A percentile compares a stretch with the other conserved stretches of the same genome.
phyloP scores from a whole-genome alignment of 208 protist genomes.

The Trichomonas vaginalis region DNA sequence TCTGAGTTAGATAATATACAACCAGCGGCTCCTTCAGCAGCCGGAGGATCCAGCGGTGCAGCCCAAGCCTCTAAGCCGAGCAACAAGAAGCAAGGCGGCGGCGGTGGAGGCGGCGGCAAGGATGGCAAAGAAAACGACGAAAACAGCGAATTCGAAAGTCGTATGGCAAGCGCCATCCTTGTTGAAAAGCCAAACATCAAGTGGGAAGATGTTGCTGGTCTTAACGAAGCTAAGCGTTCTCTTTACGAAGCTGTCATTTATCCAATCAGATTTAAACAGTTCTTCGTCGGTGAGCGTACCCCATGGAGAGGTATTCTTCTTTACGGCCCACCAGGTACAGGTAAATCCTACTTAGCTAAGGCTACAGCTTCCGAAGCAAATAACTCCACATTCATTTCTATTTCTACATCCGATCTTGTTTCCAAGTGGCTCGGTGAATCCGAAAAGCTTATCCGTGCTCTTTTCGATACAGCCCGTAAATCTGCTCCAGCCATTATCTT shows the following conservation, averaged over 20 bases:
- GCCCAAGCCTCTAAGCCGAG: neutral
- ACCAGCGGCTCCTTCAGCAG: neutral
- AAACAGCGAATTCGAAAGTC: neutral
- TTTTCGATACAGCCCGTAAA: conserved; percentile 28
- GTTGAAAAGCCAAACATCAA: conserved; percentile 20
- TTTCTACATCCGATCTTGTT: conserved; percentile 80
- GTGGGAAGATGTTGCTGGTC: conserved; percentile 11
- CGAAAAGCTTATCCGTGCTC: conserved; percentile 22
- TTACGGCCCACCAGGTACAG: conserved; percentile 61
- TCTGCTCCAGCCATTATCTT: conserved; percentile 90
- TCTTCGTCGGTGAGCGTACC: conserved; percentile 64
- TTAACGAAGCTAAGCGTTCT: neutral
- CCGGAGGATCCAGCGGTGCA: too few species aligned
- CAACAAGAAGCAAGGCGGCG: neutral
- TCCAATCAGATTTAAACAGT: conserved; percentile 73
- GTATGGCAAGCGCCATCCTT: neutral
- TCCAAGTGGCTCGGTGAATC: conserved; percentile 56
- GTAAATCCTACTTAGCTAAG: conserved; percentile 63
- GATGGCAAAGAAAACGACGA: neutral
- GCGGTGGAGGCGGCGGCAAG: neutral
- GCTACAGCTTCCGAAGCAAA: conserved; percentile 66
- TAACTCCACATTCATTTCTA: conserved; percentile 77
- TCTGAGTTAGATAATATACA: neutral
- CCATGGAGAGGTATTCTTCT: conserved; percentile 42
- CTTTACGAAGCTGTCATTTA: conserved; percentile 74